Conservation (phyloP, 2,329 filamentous ascomycete species). For the Daldinia sp. region DNA sequence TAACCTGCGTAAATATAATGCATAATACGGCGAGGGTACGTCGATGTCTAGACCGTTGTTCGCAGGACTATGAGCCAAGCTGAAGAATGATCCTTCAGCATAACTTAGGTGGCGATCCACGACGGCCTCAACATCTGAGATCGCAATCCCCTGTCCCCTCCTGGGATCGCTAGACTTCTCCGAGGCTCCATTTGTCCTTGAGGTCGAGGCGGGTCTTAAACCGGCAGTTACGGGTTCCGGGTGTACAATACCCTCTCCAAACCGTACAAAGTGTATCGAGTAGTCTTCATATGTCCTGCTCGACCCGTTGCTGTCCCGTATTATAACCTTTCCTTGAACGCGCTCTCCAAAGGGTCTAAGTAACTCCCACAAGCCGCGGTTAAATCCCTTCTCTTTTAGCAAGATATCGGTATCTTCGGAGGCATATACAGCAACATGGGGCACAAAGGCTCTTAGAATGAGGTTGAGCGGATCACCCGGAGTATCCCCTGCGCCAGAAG, state of each 20-base stretch:
- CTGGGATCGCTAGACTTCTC: conserved; percentile 43
- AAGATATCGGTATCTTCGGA: conserved; percentile 87
- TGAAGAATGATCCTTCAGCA: conserved; percentile 71
- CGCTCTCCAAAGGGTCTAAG: conserved; percentile 91
- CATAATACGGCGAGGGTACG: conserved; percentile 81
- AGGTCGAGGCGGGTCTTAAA: conserved; percentile 48
- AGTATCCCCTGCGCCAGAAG: conserved; percentile 57
- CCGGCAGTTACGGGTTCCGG: conserved; percentile 58
- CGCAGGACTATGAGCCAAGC: conserved; percentile 54
- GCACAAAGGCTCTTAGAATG: conserved; percentile 87
- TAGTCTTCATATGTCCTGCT: conserved; percentile 90
- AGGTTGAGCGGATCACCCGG: conserved; percentile 71
- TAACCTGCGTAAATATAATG: conserved; percentile 84
- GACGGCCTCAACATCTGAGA: conserved; percentile 81
- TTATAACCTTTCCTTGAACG: conserved; percentile 86
- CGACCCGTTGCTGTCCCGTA: conserved; percentile 89
- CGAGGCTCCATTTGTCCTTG: conserved; percentile 49
- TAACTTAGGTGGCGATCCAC: conserved; percentile 83
- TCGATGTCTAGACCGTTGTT: conserved; percentile 60
- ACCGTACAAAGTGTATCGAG: conserved; percentile 83
- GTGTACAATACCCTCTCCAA: conserved; percentile 70
- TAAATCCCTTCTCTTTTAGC: conserved; percentile 84
- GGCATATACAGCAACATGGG: conserved; percentile 87
- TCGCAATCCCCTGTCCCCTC: conserved; percentile 53
- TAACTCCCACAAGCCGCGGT: conserved; percentile 83